Evolutionary conservation across 345 rosid species (phyloP).

Genomic region (Eucalyptus pauciflora): DNA sequence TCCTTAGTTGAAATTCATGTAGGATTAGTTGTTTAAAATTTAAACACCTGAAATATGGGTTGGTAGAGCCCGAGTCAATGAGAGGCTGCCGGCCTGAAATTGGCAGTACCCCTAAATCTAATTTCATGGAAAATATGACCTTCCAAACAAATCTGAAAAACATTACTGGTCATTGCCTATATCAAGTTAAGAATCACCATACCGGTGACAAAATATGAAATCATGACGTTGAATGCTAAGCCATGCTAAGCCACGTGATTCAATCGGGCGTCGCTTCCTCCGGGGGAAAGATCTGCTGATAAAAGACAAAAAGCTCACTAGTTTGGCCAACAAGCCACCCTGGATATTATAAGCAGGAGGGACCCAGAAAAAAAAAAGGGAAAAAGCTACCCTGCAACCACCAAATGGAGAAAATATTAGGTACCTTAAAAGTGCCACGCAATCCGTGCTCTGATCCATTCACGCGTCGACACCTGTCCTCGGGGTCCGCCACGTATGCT

Average conservation of each 20-base stretch:
- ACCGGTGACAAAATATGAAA: not conserved
- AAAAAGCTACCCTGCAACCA: not conserved
- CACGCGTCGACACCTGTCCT: too few relatives aligned
- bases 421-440: too few relatives aligned
- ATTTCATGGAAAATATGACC: not conserved
- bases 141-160: not conserved
- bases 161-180: not conserved
- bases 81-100: accelerated
- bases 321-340: not conserved
- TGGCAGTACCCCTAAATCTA: too few relatives aligned
- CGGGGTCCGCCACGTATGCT: too few relatives aligned
- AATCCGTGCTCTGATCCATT: too few relatives aligned
- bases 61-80: too few relatives aligned
- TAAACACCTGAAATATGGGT: accelerated
- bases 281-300: not conserved
- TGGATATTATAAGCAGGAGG: not conserved
- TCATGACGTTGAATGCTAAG: not conserved
- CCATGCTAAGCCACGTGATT: not conserved
- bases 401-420: too few relatives aligned
- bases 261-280: not conserved
- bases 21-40: too few relatives aligned
- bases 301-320: not conserved
- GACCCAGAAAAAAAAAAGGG: not conserved
- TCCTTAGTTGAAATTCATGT: too few relatives aligned
- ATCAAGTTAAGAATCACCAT: not conserved